Base-by-base conservation (phyloP, 345 rosid genomes). In the Microcos paniculata region DNA sequence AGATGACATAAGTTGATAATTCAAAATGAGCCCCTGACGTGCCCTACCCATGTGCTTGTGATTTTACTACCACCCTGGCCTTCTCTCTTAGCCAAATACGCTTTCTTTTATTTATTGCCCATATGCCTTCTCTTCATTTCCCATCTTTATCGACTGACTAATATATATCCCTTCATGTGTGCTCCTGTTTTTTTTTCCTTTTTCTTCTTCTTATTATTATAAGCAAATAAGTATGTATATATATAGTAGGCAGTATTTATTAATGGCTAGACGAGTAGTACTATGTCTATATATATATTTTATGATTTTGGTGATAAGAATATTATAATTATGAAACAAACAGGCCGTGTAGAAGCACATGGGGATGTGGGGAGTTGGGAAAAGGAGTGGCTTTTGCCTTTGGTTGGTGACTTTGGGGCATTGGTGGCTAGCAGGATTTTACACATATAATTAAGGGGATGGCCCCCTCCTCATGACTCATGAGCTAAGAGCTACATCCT, bases 11-110 rank as follows among this genome's bases (percentile, higher is more conserved):
- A 35, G 0, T 24, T 31, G 66, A 62, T 62, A 12, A 62, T 28
- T 31, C 61, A 24, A 59, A 15, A 35, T 35, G 40, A 4, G 6
- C 59, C 35, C 58, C 40, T 26, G 21, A 70, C 35, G 46, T 72
- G 67, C 58, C 82, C 75, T 75, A 55, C 68, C 79, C 82, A 80
- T 67, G 79, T 80, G 78, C 76, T 23, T 33, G 35, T 18, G 23
- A 24, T 38, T 79, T 67, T 67, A 59, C 38, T 70, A 23, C 78
- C 65, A 61, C 61, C 61, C 42, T 33, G 52, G 55, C 71, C 48
- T 43, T 18, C 23, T 61, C 48, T 31, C 33, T 24, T 14, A 3
- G 13, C 59, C 28, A n/a, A 23, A 40, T 76, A 55, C 13, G 15
- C 16, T 51, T 58, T 69, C 59, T 18, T 38, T 42, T 55, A 16